Evolutionary conservation across 2,329 filamentous ascomycete species (phyloP).

Genomic region (Monosporascus sp.): DNA sequence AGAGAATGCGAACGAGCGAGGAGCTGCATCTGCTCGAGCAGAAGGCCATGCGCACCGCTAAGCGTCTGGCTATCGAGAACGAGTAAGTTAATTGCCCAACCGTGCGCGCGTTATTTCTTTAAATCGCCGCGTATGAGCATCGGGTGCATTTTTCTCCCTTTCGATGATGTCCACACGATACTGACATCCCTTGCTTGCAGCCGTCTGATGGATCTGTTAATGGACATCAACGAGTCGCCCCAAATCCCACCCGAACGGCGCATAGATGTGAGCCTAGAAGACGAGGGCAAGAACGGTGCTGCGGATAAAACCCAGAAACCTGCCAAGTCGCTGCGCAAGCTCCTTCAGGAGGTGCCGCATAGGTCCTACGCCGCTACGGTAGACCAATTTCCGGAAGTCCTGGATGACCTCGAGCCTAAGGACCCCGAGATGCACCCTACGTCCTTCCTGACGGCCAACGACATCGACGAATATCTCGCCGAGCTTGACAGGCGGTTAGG

Average conservation of each 20-base stretch:
- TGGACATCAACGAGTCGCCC: constrained; percentile 81
- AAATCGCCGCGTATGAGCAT: constrained; percentile 9
- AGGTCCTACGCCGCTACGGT: constrained; percentile 48
- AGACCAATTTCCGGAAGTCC: constrained; percentile 56
- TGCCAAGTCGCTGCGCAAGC: constrained; percentile 44
- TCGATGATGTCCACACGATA: constrained; percentile 1
- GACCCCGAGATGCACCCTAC: constrained; percentile 54
- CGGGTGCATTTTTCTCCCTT: neutral
- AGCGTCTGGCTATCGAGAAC: constrained; percentile 82
- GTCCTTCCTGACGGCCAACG: constrained; percentile 63
- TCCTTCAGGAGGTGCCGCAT: constrained; percentile 51
- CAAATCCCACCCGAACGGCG: constrained; percentile 72
- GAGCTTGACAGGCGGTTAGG: constrained; percentile 53
- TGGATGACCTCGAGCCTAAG: constrained; percentile 44
- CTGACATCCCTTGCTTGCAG: constrained; percentile 40
- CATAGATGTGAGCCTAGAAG: constrained; percentile 60
- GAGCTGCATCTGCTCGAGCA: constrained; percentile 76
- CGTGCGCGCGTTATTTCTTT: constrained; percentile 2
- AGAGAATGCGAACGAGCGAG: constrained; percentile 75
- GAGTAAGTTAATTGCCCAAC: constrained; percentile 58
- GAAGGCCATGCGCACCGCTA: constrained; percentile 73
- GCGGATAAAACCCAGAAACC: constrained; percentile 32
- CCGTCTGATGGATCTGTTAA: constrained; percentile 79
- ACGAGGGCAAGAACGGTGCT: constrained; percentile 36
- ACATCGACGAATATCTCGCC: constrained; percentile 70